phyloP scores from a whole-genome alignment of 768 basidiomycete genomes.

The Tricholoma hemisulphureum region DNA sequence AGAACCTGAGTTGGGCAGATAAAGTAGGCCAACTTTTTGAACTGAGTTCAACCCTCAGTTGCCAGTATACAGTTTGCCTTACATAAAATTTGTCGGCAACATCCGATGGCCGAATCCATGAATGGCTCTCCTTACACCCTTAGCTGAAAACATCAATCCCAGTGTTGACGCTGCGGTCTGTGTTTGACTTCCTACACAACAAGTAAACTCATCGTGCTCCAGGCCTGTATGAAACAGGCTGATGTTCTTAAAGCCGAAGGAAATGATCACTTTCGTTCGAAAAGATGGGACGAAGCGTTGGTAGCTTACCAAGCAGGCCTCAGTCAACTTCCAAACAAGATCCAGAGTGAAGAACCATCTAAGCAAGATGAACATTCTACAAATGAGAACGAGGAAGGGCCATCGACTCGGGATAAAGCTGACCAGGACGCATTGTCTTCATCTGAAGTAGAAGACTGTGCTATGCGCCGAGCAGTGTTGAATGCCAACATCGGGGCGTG shows the following conservation, averaged over 20 bases:
- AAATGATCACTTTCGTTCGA: constrained; percentile 66
- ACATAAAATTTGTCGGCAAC: background rate
- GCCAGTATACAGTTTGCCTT: too few species aligned
- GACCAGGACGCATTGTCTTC: background rate
- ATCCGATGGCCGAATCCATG: constrained; percentile 14
- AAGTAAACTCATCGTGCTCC: constrained; percentile 7
- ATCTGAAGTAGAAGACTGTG: constrained; percentile 35
- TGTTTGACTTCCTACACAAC: background rate
- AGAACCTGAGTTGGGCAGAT: too few species aligned
- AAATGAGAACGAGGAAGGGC: constrained; percentile 19
- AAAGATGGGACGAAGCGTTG: constrained; percentile 69
- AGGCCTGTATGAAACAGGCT: constrained; percentile 51
- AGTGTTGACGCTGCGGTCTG: constrained; percentile 6
- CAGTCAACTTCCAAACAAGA: constrained; percentile 57
- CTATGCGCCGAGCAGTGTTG: constrained; percentile 66
- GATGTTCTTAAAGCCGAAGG: constrained; percentile 71
- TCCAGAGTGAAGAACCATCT: constrained; percentile 13
- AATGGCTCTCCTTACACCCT: constrained; percentile 4
- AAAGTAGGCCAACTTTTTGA: too few species aligned
- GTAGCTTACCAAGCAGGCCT: constrained; percentile 68
- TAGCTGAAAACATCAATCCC: background rate
- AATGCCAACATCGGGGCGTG: constrained; percentile 91
- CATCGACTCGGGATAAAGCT: background rate
- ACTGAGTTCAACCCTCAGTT: too few species aligned
- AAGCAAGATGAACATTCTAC: constrained; percentile 4